Evolutionary conservation across 2,329 filamentous ascomycete species (phyloP).

Genomic region (Penicillium sp.): DNA sequence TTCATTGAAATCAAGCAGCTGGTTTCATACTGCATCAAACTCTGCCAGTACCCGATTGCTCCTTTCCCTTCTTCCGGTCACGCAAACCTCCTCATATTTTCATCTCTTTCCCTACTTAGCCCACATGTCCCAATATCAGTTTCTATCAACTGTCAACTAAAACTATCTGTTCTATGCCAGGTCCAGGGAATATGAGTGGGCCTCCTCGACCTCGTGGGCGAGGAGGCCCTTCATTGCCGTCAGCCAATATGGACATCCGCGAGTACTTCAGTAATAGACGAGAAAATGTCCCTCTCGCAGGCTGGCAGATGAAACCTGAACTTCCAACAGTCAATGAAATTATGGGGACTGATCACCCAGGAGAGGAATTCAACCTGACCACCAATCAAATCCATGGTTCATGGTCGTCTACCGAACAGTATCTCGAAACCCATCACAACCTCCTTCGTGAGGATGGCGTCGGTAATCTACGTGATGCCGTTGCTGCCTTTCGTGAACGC

Average conservation of each 20-base stretch:
- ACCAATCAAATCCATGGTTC: constrained; percentile 62
- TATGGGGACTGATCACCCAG: constrained; percentile 32
- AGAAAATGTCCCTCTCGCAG: constrained; percentile 21
- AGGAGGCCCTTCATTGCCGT: background rate
- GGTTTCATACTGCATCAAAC: background rate
- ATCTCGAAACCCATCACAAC: constrained; percentile 75
- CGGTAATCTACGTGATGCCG: constrained; percentile 70
- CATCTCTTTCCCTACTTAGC: background rate
- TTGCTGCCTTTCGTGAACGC: constrained; percentile 60
- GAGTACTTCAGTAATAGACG: constrained; percentile 7
- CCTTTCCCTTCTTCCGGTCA: background rate
- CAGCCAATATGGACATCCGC: constrained; percentile 1
- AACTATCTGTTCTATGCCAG: background rate
- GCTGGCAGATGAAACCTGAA: constrained; percentile 48
- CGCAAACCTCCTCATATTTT: background rate
- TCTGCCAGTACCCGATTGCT: background rate
- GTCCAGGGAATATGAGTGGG: background rate
- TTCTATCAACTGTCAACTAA: no score
- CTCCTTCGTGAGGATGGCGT: constrained; percentile 77
- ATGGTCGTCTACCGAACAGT: constrained; percentile 67
- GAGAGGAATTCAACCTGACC: constrained; percentile 38
- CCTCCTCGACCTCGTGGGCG: background rate
- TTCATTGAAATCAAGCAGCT: background rate
- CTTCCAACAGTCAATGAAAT: constrained; percentile 51
- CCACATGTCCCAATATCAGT: background rate